Evolutionary conservation across 176 grass and related monocot species (phyloP).

Genomic region (Thinopyrum elongatum): DNA sequence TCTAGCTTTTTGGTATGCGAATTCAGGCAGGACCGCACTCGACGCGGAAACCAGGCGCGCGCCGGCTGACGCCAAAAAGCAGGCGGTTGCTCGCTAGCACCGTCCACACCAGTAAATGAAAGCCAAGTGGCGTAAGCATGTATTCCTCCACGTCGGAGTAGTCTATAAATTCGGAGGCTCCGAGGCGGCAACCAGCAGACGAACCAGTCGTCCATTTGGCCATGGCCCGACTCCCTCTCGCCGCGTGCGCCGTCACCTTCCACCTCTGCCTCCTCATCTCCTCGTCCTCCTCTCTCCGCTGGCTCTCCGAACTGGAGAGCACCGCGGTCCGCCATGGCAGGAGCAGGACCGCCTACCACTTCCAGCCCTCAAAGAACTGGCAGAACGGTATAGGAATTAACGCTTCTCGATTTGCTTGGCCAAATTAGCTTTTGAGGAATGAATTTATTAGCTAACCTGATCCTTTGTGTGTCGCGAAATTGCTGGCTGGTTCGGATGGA

Average conservation of each 20-base stretch:
- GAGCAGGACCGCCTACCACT: slow-evolving; percentile 73
- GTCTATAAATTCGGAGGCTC: no score
- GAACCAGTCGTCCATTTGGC: no score
- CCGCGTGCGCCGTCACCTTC: background rate
- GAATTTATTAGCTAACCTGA: background rate
- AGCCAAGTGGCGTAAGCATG: no score
- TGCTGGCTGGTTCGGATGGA: background rate
- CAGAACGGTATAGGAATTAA: slow-evolving; percentile 54
- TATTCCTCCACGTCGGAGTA: no score
- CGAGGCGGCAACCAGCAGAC: no score
- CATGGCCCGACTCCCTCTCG: background rate
- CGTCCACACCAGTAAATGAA: no score
- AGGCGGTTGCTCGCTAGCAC: no score
- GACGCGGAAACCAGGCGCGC: no score
- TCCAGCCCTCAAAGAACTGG: slow-evolving; percentile 84
- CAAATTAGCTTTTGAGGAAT: no score
- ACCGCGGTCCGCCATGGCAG: background rate
- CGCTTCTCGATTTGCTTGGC: background rate
- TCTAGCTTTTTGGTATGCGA: no score
- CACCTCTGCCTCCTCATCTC: background rate
- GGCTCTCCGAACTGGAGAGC: background rate
- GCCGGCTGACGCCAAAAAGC: no score
- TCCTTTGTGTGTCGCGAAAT: background rate
- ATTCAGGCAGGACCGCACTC: no score
- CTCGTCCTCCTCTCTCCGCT: background rate